Evolutionary conservation across 2,329 filamentous ascomycete genomes (phyloP).

Genomic region (Fusarium sp.): DNA sequence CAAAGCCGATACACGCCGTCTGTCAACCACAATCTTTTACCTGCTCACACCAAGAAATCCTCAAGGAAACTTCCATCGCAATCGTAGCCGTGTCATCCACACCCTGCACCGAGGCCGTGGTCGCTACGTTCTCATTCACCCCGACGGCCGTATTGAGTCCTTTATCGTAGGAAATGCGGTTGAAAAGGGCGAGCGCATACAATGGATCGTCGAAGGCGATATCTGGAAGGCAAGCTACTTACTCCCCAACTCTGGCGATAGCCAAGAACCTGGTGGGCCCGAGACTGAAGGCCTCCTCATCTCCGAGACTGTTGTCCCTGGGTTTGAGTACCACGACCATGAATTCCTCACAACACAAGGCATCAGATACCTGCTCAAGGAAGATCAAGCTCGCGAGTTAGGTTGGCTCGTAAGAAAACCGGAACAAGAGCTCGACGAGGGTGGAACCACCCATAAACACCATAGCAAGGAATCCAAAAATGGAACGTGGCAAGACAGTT

Average conservation of each 20-base stretch:
- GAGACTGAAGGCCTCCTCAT: slow-evolving; percentile 66
- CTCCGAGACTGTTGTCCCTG: slow-evolving; percentile 73
- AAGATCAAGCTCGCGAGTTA: slow-evolving; percentile 59
- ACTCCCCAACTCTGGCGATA: slow-evolving; percentile 45
- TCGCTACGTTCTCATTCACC: slow-evolving; percentile 70
- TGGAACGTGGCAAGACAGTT: background rate
- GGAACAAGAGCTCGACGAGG: background rate
- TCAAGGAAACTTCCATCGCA: slow-evolving; percentile 70
- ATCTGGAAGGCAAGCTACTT: slow-evolving; percentile 73
- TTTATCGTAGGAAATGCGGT: slow-evolving; percentile 70
- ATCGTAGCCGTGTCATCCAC: slow-evolving; percentile 69
- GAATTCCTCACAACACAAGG: slow-evolving; percentile 67
- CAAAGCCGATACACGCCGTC: slow-evolving; percentile 55
- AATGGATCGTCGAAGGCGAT: slow-evolving; percentile 75
- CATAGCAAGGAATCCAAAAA: background rate
- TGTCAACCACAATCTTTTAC: slow-evolving; percentile 72
- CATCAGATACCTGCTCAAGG: slow-evolving; percentile 61
- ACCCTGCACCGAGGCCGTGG: slow-evolving; percentile 71
- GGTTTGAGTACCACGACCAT: slow-evolving; percentile 73
- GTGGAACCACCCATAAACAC: background rate
- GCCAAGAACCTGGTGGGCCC: slow-evolving; percentile 45
- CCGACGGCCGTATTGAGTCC: slow-evolving; percentile 65
- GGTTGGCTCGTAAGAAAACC: slow-evolving; percentile 52
- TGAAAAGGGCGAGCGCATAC: slow-evolving; percentile 65
- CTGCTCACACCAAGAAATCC: slow-evolving; percentile 65